Base-by-base conservation (phyloP, 495 filamentous ascomycete genomes). In the Schizothecium vesticola region DNA sequence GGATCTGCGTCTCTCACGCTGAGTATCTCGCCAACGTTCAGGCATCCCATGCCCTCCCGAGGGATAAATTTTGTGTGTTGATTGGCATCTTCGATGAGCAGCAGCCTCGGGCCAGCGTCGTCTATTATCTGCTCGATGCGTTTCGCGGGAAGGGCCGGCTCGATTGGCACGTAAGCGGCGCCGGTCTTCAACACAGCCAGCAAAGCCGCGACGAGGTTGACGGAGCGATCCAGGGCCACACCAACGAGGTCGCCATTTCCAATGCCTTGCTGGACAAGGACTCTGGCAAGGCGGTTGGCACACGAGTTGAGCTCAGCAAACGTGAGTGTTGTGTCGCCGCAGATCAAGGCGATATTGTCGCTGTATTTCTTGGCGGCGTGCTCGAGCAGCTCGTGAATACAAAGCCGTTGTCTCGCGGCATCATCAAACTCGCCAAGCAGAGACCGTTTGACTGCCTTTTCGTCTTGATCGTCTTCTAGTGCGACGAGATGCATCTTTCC, bases 151-250 rank as follows among this genome's bases (percentile, higher is more conserved):
- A 86, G 84, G 69, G 89, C 88, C 9, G 86, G 80, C 55, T 84
- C 80, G 62, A 92, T 78, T 0, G 90, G 88, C 63, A 89, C 90
- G 70, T 91, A 92, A 21, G 89, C 87, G 22, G 80, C 87, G 1
- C 90, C 90, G 21, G 87, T 84, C 71, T 88, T 88, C 22, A 90
- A 79, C 33, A 90, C 85, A 0, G 86, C 89, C 16, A 91, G 69
- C 55, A 86, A 69, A 0, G 80, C 82, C 36, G 71, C 80, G 19
- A 83, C 70, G 73, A 78, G 82, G 36, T 83, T 75, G 4, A 75
- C 31, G 19, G 75, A 62, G 0, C 83, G 73, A 11, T 75, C 64
- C 66, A 74, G 70, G 61, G 69, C 71, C 8, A 76, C 71, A 4
- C 65, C 74, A 11, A 78, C 70, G 25, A 76, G 33, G 67, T 76